phyloP scores from a whole-genome alignment of 345 rosid species.

The Eucalyptus curtisii region DNA sequence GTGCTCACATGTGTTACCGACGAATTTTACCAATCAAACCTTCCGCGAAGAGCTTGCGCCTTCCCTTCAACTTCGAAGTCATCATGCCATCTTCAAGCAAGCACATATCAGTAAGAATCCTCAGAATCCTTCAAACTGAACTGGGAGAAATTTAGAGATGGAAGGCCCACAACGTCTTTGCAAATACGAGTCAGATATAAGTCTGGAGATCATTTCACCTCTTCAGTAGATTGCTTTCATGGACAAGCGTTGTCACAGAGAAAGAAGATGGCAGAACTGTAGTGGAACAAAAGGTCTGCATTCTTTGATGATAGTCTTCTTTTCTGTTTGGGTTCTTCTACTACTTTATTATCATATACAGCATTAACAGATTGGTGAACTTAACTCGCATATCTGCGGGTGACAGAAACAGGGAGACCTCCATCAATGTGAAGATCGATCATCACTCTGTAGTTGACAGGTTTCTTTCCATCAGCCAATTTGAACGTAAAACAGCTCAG shows the following conservation, averaged over 20 bases:
- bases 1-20: neutral
- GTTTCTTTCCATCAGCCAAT: conserved; percentile 16
- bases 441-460: conserved; percentile 41
- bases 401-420: conserved; percentile 36
- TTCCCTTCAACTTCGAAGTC: neutral
- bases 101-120: neutral
- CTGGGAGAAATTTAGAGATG: neutral
- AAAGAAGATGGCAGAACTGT: too few species aligned
- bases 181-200: neutral
- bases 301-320: too few species aligned
- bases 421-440: conserved; percentile 45
- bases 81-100: neutral
- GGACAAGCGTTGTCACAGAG: neutral
- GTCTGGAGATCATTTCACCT: too few species aligned
- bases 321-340: neutral
- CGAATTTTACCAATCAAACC: neutral
- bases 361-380: neutral
- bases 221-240: too few species aligned
- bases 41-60: neutral
- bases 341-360: too few species aligned
- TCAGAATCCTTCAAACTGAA: neutral
- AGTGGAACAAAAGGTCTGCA: too few species aligned
- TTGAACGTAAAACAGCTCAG: conserved; percentile 28
- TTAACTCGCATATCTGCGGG: conserved; percentile 1
- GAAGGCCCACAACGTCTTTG: neutral